Evolutionary conservation across 352 stramenopile species (phyloP).

Genomic region (Blastocystis sp.): DNA sequence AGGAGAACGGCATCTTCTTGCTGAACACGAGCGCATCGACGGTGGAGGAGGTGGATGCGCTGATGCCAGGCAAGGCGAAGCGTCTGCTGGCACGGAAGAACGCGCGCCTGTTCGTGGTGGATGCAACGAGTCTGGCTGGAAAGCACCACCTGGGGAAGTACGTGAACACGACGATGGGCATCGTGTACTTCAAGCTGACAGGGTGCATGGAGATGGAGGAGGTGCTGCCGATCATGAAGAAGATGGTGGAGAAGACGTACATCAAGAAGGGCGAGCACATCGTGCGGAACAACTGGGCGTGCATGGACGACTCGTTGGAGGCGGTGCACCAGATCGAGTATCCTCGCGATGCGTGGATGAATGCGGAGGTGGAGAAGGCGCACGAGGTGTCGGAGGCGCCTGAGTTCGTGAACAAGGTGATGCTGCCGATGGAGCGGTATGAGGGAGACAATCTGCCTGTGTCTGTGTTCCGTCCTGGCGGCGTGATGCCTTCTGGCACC

Average conservation of each 20-base stretch:
- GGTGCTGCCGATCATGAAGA: conserved; percentile 66
- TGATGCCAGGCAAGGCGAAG: conserved; percentile 67
- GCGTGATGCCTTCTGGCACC: conserved; percentile 67
- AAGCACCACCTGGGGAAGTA: conserved; percentile 66
- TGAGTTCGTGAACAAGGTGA: conserved; percentile 55
- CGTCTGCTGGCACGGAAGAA: conserved; percentile 66
- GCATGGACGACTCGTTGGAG: conserved; percentile 64
- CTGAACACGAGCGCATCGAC: conserved; percentile 68
- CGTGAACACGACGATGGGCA: conserved; percentile 70
- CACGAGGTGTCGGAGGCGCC: conserved; percentile 62
- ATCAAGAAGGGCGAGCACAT: conserved; percentile 69
- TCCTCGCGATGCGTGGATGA: conserved; percentile 65
- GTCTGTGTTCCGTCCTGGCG: conserved; percentile 64
- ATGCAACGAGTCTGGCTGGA: conserved; percentile 66
- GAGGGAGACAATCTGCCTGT: conserved; percentile 28
- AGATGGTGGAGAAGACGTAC: conserved; percentile 68
- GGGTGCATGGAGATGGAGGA: conserved; percentile 67
- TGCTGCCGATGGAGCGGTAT: conserved; percentile 60
- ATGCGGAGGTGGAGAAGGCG: conserved; percentile 67
- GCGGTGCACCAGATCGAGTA: conserved; percentile 60
- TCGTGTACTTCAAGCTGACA: conserved; percentile 68
- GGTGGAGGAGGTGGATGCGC: conserved; percentile 66
- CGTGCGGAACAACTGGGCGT: conserved; percentile 68
- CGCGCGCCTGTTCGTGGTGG: conserved; percentile 63
- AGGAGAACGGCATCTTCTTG: conserved; percentile 67